phyloP scores from a whole-genome alignment of 306 rosid species.

The Betula pendula region DNA sequence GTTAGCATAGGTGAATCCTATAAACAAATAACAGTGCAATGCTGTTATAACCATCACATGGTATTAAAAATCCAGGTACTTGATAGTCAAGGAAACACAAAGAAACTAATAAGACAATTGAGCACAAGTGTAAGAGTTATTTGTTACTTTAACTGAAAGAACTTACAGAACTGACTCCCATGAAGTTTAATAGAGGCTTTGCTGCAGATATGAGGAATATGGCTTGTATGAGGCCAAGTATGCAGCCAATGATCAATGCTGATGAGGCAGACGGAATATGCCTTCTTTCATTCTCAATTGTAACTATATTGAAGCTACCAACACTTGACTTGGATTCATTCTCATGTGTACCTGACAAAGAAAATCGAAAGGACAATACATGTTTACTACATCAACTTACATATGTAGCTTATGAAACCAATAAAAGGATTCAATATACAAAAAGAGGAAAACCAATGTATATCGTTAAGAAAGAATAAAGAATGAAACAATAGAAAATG shows the following conservation, averaged over 20 bases:
- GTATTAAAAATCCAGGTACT: background rate
- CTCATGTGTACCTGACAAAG: slow-evolving; percentile 38
- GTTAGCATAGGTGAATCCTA: slow-evolving; percentile 87
- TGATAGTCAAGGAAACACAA: slow-evolving; percentile 6
- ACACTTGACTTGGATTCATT: slow-evolving; percentile 35
- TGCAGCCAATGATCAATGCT: slow-evolving; percentile 79
- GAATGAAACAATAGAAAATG: background rate
- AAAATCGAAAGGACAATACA: slow-evolving; percentile 19
- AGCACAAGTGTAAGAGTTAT: background rate
- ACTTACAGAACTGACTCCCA: slow-evolving; percentile 83
- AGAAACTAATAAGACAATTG: background rate
- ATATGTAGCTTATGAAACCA: slow-evolving; percentile 8
- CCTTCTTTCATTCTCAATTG: slow-evolving; percentile 46
- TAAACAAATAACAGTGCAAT: slow-evolving; percentile 16
- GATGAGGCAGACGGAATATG: slow-evolving; percentile 91
- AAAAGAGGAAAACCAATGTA: background rate
- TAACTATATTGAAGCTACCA: slow-evolving; percentile 43
- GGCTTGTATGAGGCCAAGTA: slow-evolving; percentile 80
- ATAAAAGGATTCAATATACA: background rate
- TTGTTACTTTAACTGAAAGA: slow-evolving; percentile 4
- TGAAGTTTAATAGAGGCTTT: slow-evolving; percentile 78
- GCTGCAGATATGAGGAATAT: slow-evolving; percentile 74
- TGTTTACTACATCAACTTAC: slow-evolving; percentile 4
- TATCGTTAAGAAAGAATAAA: background rate
- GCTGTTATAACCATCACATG: slow-evolving; percentile 2